These are phyloP conservation scores for Cicer judaicum DNA, from an alignment of 306 rosid species.

Conservation along the genomic window DNA sequence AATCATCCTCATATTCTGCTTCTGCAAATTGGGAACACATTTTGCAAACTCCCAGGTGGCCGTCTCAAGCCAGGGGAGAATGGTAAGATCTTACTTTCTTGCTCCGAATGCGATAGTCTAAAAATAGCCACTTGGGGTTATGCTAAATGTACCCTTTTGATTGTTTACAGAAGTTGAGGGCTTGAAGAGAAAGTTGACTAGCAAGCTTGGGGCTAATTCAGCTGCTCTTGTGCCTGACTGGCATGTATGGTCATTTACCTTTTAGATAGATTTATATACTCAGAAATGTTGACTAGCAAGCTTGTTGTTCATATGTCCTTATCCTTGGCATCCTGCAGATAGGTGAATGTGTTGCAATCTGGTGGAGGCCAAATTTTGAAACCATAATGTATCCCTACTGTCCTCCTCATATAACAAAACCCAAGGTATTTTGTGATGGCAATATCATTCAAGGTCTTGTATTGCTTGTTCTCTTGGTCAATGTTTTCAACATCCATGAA, in stretches of 20 bases:
- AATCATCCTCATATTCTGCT: slow-evolving; percentile 99
- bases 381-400: slow-evolving; percentile 98
- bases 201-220: slow-evolving; percentile 96
- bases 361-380: slow-evolving; percentile 99
- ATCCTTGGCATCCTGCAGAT: slow-evolving; percentile 59
- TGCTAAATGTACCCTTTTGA: slow-evolving; percentile 13
- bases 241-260: slow-evolving; percentile 63
- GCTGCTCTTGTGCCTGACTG: slow-evolving; percentile 84
- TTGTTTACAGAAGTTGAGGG: slow-evolving; percentile 79
- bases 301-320: slow-evolving; percentile 31
- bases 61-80: slow-evolving; percentile 98
- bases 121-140: slow-evolving; percentile 25
- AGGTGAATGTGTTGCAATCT: slow-evolving; percentile 96
- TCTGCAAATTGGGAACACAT: slow-evolving; percentile 95
- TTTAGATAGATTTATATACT: slow-evolving; percentile 29
- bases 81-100: slow-evolving; percentile 57
- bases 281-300: background rate
- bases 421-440: slow-evolving; percentile 65
- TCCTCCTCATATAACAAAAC: slow-evolving; percentile 97
- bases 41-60: slow-evolving; percentile 99
- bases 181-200: slow-evolving; percentile 90
- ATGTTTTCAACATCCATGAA: slow-evolving; percentile 26
- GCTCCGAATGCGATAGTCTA: slow-evolving; percentile 1
- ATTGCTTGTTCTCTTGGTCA: slow-evolving; percentile 26
- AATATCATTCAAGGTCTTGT: slow-evolving; percentile 10